Base-by-base conservation (phyloP, 345 rosid species). In the Limnanthes douglasii region DNA sequence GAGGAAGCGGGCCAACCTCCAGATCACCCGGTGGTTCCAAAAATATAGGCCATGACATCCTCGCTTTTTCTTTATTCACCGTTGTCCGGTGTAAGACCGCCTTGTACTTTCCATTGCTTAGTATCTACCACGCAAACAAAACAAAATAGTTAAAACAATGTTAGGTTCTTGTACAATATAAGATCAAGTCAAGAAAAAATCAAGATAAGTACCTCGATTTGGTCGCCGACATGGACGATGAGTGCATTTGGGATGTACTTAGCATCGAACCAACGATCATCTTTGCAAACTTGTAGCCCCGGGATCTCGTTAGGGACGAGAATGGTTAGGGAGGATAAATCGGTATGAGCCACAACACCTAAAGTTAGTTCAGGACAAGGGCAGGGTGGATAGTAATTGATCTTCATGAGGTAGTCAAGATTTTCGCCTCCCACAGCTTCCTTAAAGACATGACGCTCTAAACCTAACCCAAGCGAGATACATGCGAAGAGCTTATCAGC, bases 11-110 rank as follows among this genome's bases (percentile, higher is more conserved):
- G 1, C 86, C 85, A 3, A 79, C 67, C 21, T 47, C 65, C 46
- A 42, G 41, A 15, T 84, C 94, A 5, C 41, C 32, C 7, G 75
- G 75, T 3, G 98, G 95, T 56, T 84, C 94, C 62, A 90, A 30
- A 65, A 90, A 90, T 6, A 90, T 84, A 0, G 95, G 95, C 98
- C 92, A 90, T 9, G 98, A 84, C 97, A 88, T 83, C 57, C 95
- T 76, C 3, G 78, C 55, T 59, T 48, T 70, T 3, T 77, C 77
- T 40, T 74, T 74, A 23, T 49, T 56, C 39, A 90, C 95, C 0
- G 84, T 79, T 2, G 77, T 72, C 28, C 94, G 60, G 37, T 80
- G 95, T 33, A 74, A 35, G 48, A 79, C 92, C 3, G 62, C 45
- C 53, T 69, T 80, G 52, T 74, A 79, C 46, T 33, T 50, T 4